Evolutionary conservation across 106 monocot genomes (phyloP).

Genomic region (Agapanthus africanus): DNA sequence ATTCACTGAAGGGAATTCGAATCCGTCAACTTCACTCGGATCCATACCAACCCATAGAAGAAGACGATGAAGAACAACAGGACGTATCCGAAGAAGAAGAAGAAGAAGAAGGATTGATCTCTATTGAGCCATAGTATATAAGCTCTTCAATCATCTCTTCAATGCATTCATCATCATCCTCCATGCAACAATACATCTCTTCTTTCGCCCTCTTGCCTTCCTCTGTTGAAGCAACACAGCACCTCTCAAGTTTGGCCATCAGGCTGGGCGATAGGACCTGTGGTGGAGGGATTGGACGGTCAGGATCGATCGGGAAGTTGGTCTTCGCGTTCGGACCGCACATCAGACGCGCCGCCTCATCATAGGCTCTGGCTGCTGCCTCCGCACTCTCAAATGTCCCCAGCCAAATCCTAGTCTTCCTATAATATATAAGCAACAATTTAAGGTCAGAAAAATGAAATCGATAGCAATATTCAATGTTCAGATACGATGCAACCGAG

Average conservation of each 20-base stretch:
- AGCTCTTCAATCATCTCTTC: constrained; percentile 98
- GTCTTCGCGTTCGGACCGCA: constrained; percentile 66
- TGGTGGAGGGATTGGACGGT: not conserved
- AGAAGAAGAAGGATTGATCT: constrained; percentile 44
- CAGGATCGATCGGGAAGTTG: constrained; percentile 57
- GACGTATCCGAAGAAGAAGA: constrained; percentile 17
- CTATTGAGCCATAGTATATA: constrained; percentile 66
- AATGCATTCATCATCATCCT: constrained; percentile 53
- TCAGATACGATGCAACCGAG: not conserved
- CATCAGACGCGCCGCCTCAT: constrained; percentile 84
- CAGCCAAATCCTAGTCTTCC: constrained; percentile 93
- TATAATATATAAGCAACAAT: constrained; percentile 20
- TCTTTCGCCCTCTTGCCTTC: constrained; percentile 30
- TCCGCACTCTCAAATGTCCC: constrained; percentile 90
- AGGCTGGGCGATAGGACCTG: constrained; percentile 54
- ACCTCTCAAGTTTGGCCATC: constrained; percentile 75
- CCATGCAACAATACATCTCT: constrained; percentile 12
- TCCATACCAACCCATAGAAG: constrained; percentile 7
- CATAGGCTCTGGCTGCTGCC: constrained; percentile 90
- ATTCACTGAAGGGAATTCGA: too few species aligned
- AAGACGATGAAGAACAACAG: constrained; percentile 6
- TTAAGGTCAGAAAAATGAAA: not conserved
- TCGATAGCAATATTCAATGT: not conserved
- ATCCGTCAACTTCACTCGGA: constrained; percentile 5
- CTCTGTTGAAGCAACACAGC: constrained; percentile 28